These are phyloP conservation scores for Aspergillus pseudoviridinutans DNA, from an alignment of 2,329 filamentous ascomycete genomes.

Conservation along the genomic window DNA sequence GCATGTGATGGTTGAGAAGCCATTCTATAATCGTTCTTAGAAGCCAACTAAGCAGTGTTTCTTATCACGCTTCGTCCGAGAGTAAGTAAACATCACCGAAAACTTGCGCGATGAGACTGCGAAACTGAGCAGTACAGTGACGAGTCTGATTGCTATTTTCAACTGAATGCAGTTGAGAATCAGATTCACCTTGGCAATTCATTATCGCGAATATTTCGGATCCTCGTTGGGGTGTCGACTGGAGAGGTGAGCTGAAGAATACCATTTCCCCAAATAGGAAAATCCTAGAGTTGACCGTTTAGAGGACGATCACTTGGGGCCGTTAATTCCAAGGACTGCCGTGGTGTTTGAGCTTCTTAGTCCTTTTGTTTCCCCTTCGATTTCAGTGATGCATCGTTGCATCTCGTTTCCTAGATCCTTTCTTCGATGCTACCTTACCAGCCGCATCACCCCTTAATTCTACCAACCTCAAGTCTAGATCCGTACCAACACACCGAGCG, in stretches of 20 bases:
- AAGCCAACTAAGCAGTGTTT: not conserved
- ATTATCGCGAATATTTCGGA: not conserved
- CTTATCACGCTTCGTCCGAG: not conserved
- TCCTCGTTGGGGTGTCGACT: too few species aligned
- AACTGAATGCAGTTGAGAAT: not conserved
- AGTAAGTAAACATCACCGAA: too few species aligned
- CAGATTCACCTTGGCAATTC: not conserved
- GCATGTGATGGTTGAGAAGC: not conserved
- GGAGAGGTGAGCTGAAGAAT: not conserved
- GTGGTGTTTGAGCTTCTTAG: not conserved
- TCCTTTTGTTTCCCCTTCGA: not conserved
- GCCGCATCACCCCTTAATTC: not conserved
- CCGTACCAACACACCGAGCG: not conserved
- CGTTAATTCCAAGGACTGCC: not conserved
- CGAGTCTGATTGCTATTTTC: not conserved
- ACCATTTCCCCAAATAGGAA: not conserved
- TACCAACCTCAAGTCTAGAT: not conserved
- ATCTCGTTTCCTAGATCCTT: not conserved
- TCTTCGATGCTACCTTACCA: not conserved
- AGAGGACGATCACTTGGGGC: not conserved
- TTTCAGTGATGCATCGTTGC: not conserved
- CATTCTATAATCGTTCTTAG: not conserved
- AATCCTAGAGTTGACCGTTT: not conserved
- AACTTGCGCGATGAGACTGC: not conserved
- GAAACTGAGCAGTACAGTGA: not conserved